Evolutionary conservation across 768 basidiomycete species (phyloP).

Genomic region (Podaxis sp.): DNA sequence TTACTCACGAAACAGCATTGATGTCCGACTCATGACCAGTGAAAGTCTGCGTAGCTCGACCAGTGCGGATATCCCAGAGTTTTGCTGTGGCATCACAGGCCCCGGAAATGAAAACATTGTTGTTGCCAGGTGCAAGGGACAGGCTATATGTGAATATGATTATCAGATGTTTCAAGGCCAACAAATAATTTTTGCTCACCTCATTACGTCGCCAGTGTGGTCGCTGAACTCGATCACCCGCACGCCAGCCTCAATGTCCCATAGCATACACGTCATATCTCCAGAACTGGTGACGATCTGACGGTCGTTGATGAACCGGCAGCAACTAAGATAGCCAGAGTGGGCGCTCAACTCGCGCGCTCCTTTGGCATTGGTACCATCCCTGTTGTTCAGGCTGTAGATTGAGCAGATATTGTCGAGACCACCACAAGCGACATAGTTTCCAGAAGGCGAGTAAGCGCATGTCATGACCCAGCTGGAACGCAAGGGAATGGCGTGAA

Average conservation of each 20-base stretch:
- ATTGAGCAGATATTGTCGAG: constrained; percentile 99
- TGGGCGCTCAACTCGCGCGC: constrained; percentile 96
- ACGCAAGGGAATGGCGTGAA: constrained; percentile 96
- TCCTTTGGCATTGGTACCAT: constrained; percentile 77
- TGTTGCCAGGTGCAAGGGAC: constrained; percentile 84
- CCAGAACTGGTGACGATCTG: constrained; percentile 98
- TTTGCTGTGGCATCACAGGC: constrained; percentile 99
- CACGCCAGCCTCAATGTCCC: constrained; percentile 98
- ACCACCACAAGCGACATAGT: constrained; percentile 97
- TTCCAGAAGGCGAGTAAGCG: constrained; percentile 95
- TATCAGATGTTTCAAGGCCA: constrained; percentile 18
- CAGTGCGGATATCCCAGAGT: constrained; percentile 97
- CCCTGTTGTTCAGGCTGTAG: constrained; percentile 88
- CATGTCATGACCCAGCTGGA: constrained; percentile 99
- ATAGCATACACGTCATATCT: constrained; percentile 99
- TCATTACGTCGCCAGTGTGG: constrained; percentile 99
- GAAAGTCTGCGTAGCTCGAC: constrained; percentile 97
- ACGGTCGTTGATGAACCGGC: constrained; percentile 97
- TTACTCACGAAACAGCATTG: constrained; percentile 93
- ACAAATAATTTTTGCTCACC: constrained; percentile 43
- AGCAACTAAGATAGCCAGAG: constrained; percentile 97
- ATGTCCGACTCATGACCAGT: constrained; percentile 99
- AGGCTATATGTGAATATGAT: constrained; percentile 49
- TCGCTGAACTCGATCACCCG: constrained; percentile 99
- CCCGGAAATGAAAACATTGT: constrained; percentile 96